Conservation (phyloP, 2,329 filamentous ascomycete genomes). For the Ceratocystis ficicola region DNA sequence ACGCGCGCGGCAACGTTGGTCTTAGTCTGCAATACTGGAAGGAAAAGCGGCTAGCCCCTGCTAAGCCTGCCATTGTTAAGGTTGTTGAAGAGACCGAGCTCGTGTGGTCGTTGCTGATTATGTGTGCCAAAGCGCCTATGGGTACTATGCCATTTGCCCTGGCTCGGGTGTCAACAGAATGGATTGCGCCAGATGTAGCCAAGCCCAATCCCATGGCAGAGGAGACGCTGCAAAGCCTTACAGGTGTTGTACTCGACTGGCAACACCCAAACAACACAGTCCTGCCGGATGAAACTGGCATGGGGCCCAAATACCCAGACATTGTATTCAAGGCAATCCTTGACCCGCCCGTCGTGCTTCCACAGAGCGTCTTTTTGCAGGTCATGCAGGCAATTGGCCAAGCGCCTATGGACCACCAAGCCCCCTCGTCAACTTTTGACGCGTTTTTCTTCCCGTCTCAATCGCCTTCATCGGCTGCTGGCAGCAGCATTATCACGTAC, state of each 20-base stretch:
- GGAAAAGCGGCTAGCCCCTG: conserved; percentile 41
- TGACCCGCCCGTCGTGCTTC: conserved; percentile 60
- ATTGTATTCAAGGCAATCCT: conserved; percentile 64
- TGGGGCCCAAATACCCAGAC: conserved; percentile 51
- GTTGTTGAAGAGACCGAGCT: conserved; percentile 35
- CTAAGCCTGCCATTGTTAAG: conserved; percentile 30
- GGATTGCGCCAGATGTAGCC: conserved; percentile 57
- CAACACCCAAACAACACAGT: conserved; percentile 57
- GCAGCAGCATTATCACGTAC: conserved; percentile 32
- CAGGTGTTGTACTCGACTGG: conserved; percentile 50
- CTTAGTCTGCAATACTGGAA: conserved; percentile 70
- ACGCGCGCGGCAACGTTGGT: conserved; percentile 54
- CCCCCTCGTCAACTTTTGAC: conserved; percentile 44
- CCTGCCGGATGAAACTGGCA: conserved; percentile 34
- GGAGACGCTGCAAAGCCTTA: conserved; percentile 30
- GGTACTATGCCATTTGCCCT: conserved; percentile 15
- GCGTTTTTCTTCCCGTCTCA: conserved; percentile 44
- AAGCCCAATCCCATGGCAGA: conserved; percentile 41
- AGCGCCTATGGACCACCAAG: conserved; percentile 37
- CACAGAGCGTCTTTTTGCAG: conserved; percentile 49
- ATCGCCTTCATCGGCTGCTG: conserved; percentile 21
- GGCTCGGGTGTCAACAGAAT: conserved; percentile 53
- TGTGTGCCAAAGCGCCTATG: conserved; percentile 50
- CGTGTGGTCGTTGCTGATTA: conserved; percentile 56
- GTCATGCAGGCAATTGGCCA: conserved; percentile 37